Evolutionary conservation across 768 basidiomycete genomes (phyloP).

Genomic region (Pleurotus salmoneostramineus): DNA sequence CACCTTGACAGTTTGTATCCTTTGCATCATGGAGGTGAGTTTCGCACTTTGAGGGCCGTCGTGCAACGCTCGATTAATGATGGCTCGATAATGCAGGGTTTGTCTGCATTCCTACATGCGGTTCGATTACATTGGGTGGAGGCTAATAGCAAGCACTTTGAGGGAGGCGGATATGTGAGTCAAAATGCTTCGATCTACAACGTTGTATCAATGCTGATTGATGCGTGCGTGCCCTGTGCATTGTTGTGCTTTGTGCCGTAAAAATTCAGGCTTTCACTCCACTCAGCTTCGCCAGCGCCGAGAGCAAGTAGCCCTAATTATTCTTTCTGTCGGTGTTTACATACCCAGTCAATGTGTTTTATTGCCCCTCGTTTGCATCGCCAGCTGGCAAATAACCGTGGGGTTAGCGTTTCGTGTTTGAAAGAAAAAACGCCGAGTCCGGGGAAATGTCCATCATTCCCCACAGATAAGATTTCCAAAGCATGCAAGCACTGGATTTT

Average conservation of each 20-base stretch:
- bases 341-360: neutral
- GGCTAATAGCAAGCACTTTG: conserved; percentile 94
- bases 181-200: conserved; percentile 14
- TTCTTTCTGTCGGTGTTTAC: conserved; percentile 1
- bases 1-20: conserved; percentile 62
- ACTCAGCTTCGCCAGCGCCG: conserved; percentile 41
- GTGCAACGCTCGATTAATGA: conserved; percentile 13
- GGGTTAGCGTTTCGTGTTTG: conserved; percentile 6
- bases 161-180: conserved; percentile 86
- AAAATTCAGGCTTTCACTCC: conserved; percentile 42
- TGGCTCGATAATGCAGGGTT: conserved; percentile 49
- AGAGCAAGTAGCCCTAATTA: conserved; percentile 10
- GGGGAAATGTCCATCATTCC: conserved; percentile 5
- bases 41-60: conserved; percentile 11
- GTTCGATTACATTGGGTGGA: conserved; percentile 98
- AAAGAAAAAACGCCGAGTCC: neutral
- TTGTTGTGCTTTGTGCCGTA: conserved; percentile 1
- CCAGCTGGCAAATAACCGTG: conserved; percentile 15
- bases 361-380: conserved; percentile 13
- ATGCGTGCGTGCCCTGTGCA: neutral
- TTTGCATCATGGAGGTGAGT: conserved; percentile 95
- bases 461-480: conserved; percentile 3
- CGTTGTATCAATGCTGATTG: conserved; percentile 16
- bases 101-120: conserved; percentile 95
- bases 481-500: conserved; percentile 10